Base-by-base conservation (phyloP, 306 rosid genomes). In the Malus sylvestris region DNA sequence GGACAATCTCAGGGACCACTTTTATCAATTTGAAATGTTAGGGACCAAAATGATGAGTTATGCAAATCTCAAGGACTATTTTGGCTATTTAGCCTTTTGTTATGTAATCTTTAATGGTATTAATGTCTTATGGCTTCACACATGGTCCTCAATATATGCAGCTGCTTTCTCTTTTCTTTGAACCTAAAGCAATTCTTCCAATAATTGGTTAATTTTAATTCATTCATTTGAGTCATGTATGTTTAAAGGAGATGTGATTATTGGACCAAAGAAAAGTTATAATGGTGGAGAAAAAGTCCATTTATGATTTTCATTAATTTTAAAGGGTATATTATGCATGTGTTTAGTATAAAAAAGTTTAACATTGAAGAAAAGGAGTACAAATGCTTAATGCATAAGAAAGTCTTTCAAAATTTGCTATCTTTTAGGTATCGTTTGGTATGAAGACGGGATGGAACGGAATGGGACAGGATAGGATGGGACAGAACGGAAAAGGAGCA, bases 371-470 rank as follows among this genome's bases (percentile, higher is more conserved):
- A 73, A 82, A 87, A 72, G 86, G 23, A 69, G 55, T 51, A 68
- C 46, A 60, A 15, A 89, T 84, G 82, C 93, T 89, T 90, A 87
- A 85, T 53, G 85, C 89, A 78, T 81, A 91, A 91, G 96, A 78
- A 91, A 91, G 90, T 82, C 71, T 8, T 72, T 60, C 78, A 18
- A 67, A 74, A 65, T 63, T 70, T 25, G 73, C 67, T 79, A 13
- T 38, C 42, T 63, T 63, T 63, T 27, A 27, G 27, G 27, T 27
- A 27, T 27, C 27, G 27, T 27, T 27, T 27, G 27, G 27, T 27
- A 27, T 27, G 27, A 1, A 27, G 0, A 27, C 27, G 27, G 27
- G 27, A 27, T 2, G 27, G 27, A 1, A 27, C 27, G 27, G 27
- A 27, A 27, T 27, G 27, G 27, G 27, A 27, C 27, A 27, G 2